These are phyloP conservation scores for Trichoderma oligosporum DNA, from an alignment of 2,329 filamentous ascomycete species.

Conservation along the genomic window DNA sequence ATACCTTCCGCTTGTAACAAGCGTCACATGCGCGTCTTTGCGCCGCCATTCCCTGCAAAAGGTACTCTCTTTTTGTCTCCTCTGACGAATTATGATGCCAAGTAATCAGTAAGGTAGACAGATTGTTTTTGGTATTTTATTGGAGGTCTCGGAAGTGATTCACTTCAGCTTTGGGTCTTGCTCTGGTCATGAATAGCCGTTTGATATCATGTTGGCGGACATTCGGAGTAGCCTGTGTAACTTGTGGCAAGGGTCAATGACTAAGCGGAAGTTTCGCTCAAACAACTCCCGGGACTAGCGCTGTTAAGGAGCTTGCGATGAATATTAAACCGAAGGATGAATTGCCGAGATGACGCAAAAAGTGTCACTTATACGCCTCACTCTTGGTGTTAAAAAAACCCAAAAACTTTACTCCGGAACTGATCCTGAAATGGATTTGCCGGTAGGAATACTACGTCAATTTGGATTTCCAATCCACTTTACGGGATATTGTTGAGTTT, in stretches of 20 bases:
- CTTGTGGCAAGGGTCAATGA: not conserved
- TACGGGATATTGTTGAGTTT: no score
- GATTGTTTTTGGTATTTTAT: not conserved
- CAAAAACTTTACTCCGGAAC: no score
- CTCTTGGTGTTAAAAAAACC: no score
- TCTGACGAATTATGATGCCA: not conserved
- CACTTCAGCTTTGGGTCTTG: not conserved
- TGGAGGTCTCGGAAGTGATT: not conserved
- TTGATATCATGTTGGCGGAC: not conserved
- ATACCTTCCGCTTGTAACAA: constrained; percentile 48
- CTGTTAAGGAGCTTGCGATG: not conserved
- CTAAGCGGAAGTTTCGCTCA: constrained; percentile 13
- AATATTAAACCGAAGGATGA: not conserved
- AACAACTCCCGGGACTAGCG: not conserved
- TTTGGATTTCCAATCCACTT: no score
- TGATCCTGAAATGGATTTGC: not conserved
- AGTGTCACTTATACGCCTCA: no score
- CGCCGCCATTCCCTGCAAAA: constrained; percentile 16
- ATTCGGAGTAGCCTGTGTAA: not conserved
- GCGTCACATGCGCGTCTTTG: constrained; percentile 42
- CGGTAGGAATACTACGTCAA: no score
- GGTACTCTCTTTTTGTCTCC: no score
- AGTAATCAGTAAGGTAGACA: not conserved
- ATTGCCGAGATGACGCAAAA: not conserved
- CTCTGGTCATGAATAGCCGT: not conserved